Conservation (phyloP, 768 basidiomycete species). For the Termitomyces eurrhizus region DNA sequence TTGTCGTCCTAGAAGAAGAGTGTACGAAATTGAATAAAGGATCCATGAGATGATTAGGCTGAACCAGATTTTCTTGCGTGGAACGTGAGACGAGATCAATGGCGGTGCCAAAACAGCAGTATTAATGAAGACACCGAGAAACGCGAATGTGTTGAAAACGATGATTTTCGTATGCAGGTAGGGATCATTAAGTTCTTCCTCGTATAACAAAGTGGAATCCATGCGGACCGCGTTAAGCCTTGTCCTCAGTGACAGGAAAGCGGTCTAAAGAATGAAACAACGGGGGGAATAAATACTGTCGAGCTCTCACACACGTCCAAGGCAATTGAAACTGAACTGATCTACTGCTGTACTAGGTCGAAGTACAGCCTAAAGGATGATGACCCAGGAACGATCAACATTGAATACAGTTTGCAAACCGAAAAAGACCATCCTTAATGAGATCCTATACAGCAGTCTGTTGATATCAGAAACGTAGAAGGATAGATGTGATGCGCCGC, state of each 20-base stretch:
- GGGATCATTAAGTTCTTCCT: slow-evolving; percentile 3
- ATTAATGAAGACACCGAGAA: neutral
- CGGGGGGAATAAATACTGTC: neutral
- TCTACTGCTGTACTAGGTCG: neutral
- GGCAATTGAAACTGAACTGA: neutral
- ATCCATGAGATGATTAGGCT: slow-evolving; percentile 5
- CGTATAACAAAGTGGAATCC: neutral
- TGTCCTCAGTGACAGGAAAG: neutral
- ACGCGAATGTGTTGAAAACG: neutral
- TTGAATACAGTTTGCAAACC: neutral
- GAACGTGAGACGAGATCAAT: neutral
- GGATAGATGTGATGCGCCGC: neutral
- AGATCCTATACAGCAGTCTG: neutral
- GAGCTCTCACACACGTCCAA: neutral
- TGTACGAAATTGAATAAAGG: slow-evolving; percentile 6
- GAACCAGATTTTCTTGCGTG: slow-evolving; percentile 5
- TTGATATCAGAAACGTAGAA: neutral
- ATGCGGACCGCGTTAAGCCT: neutral
- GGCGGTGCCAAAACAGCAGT: neutral
- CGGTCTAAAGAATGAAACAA: neutral
- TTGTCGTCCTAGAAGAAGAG: slow-evolving; percentile 8
- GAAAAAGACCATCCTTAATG: too few relatives aligned
- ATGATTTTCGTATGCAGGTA: neutral
- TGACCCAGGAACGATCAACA: neutral
- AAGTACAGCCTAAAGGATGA: neutral